These are phyloP conservation scores for Aspergillus terreus DNA, from an alignment of 2,329 filamentous ascomycete species.

Conservation along the genomic window DNA sequence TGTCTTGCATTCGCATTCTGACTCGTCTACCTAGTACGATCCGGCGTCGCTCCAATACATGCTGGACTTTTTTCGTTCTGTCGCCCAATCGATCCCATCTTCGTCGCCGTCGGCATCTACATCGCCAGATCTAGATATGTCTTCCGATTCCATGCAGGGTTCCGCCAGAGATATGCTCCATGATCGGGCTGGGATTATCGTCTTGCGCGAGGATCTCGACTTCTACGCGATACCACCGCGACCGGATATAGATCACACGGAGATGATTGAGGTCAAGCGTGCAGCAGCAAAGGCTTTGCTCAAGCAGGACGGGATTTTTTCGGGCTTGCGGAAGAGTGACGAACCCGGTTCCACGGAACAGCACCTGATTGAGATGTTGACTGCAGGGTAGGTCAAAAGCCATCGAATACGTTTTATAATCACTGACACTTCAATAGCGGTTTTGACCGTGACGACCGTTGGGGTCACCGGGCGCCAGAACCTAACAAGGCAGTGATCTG, in stretches of 20 bases:
- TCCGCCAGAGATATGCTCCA: slow-evolving; percentile 74
- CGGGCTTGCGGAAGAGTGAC: slow-evolving; percentile 88
- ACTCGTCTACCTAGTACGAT: slow-evolving; percentile 70
- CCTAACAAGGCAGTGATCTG: slow-evolving; percentile 98
- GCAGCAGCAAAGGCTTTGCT: slow-evolving; percentile 84
- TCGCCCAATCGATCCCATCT: slow-evolving; percentile 84
- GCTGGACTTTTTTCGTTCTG: slow-evolving; percentile 95
- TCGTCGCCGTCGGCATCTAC: slow-evolving; percentile 64
- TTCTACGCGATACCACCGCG: slow-evolving; percentile 94
- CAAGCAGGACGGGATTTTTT: slow-evolving; percentile 91
- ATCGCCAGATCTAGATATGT: slow-evolving; percentile 56
- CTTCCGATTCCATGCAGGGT: slow-evolving; percentile 70
- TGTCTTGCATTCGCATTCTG: too few species aligned
- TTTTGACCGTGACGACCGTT: slow-evolving; percentile 91
- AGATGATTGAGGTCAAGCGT: slow-evolving; percentile 96
- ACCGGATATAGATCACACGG: slow-evolving; percentile 74
- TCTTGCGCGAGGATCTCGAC: slow-evolving; percentile 90
- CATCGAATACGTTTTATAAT: not conserved
- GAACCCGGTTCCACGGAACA: slow-evolving; percentile 96
- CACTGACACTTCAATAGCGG: slow-evolving; percentile 56
- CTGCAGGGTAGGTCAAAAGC: slow-evolving; percentile 73
- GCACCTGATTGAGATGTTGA: slow-evolving; percentile 98
- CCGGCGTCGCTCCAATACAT: slow-evolving; percentile 96
- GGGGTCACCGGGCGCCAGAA: slow-evolving; percentile 96
- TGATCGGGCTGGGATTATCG: slow-evolving; percentile 92